Evolutionary conservation across 2,329 filamentous ascomycete genomes (phyloP), one percentile per base, ranked within the genome.

Genomic region (Stagonosporopsis vannaccii): DNA sequence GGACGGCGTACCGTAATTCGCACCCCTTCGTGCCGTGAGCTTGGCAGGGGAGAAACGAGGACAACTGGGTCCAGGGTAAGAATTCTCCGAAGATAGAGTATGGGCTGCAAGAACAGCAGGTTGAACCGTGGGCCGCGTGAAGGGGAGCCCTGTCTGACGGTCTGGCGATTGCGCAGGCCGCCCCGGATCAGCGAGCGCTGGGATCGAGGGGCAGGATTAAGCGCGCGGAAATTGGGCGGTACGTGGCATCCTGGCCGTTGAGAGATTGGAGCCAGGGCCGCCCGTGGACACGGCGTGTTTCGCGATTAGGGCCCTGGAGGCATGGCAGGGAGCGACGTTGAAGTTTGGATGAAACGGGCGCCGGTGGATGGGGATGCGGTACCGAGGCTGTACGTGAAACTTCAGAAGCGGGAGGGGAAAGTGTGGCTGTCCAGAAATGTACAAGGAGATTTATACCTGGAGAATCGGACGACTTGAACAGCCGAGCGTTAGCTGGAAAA

Each of bases 301-400:
- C 35, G 41, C 26, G 30, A 26, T 45, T 49, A 12, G 3, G 22
- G 20, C 17, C 12, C 20, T 23, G 33, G 28, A 40, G 43, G 9
- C 20, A 9, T 37, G n/a, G 30, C 51, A 43, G 40, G 52, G 40
- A 36, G 20, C 28, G 40, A 56, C 36, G 47, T 42, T 41, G 53
- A 25, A 51, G 36, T 30, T 22, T 28, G 13, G 15, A 22, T 47
- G 48, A 56, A 51, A 51, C 47, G 23, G 39, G 33, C 12, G 19
- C n/a, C 39, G 53, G 19, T 15, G 17, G 19, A 25, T 36, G 41
- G 23, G 26, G 36, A 23, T 44, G n/a, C 25, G 47, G 42, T 44
- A 46, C 53, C 53, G 43, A 47, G 39, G 37, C 12, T 51, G 36
- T 43, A 48, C 6, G 11, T 48, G 53, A 51, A 56, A 56, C 47